Conservation (phyloP, 2,329 filamentous ascomycete species). For the Fusarium pininemorale region DNA sequence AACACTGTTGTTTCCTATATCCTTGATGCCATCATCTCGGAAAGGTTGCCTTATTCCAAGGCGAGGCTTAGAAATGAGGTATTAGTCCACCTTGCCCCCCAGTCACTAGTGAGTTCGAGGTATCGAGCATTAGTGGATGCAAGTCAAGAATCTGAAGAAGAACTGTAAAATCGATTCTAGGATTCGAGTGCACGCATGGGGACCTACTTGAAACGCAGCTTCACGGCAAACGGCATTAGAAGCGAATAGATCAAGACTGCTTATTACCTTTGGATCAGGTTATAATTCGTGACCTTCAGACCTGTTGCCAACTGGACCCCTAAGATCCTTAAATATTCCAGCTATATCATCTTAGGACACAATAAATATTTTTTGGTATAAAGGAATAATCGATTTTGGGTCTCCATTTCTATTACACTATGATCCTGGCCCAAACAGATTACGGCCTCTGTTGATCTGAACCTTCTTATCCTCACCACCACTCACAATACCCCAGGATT, state of each 20-base stretch:
- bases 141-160: constrained; percentile 1
- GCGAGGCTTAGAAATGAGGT: constrained; percentile 57
- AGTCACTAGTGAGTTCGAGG: constrained; percentile 10
- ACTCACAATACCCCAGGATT: constrained; percentile 86
- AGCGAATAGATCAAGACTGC: constrained; percentile 6
- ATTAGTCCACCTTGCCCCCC: constrained; percentile 47
- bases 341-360: not conserved
- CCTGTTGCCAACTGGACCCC: not conserved
- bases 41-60: constrained; percentile 60
- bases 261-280: not conserved
- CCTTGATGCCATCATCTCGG: constrained; percentile 61
- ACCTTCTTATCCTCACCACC: constrained; percentile 93
- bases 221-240: not conserved
- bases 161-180: not conserved
- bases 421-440: constrained; percentile 53
- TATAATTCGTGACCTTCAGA: not conserved
- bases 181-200: not conserved
- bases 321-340: not conserved
- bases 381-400: constrained; percentile 25
- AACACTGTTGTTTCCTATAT: constrained; percentile 69
- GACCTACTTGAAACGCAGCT: not conserved
- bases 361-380: constrained; percentile 18
- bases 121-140: constrained; percentile 44
- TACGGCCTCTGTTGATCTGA: constrained; percentile 82
- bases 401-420: constrained; percentile 37